Evolutionary conservation across 768 basidiomycete species (phyloP).

Genomic region (Suillus placidus): DNA sequence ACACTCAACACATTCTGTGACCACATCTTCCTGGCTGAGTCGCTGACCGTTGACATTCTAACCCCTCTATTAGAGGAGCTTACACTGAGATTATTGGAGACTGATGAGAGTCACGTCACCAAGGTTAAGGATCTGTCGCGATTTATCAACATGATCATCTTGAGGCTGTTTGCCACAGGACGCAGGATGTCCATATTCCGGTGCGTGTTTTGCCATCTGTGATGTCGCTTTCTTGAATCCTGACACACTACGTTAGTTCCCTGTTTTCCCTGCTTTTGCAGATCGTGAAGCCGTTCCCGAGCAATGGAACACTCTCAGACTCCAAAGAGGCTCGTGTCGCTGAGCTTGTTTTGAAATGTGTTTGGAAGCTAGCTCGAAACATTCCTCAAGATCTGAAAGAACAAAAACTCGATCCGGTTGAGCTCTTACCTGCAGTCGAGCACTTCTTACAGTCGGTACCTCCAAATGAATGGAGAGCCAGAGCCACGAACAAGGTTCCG

Average conservation of each 20-base stretch:
- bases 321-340: constrained; percentile 88
- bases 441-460: constrained; percentile 91
- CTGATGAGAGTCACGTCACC: constrained; percentile 81
- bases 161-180: constrained; percentile 90
- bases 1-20: constrained; percentile 95
- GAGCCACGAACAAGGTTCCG: constrained; percentile 88
- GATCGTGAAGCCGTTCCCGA: constrained; percentile 83
- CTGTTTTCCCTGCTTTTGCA: constrained; percentile 82
- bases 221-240: constrained; percentile 15
- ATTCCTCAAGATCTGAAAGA: constrained; percentile 91
- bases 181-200: constrained; percentile 89
- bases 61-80: constrained; percentile 90
- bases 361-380: constrained; percentile 96
- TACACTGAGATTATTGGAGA: constrained; percentile 88
- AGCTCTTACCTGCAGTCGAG: constrained; percentile 90
- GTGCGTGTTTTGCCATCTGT: constrained; percentile 45
- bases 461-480: constrained; percentile 94
- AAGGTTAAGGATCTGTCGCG: constrained; percentile 92
- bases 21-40: constrained; percentile 84
- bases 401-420: constrained; percentile 78
- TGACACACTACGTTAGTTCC: constrained; percentile 32
- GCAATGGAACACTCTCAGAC: constrained; percentile 67
- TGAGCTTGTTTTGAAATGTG: constrained; percentile 92
- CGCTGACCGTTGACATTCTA: constrained; percentile 81
- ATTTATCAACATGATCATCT: constrained; percentile 98